These are phyloP conservation scores for Pseudopyricularia cyperi DNA, from an alignment of 2,329 filamentous ascomycete genomes.

Conservation along the genomic window DNA sequence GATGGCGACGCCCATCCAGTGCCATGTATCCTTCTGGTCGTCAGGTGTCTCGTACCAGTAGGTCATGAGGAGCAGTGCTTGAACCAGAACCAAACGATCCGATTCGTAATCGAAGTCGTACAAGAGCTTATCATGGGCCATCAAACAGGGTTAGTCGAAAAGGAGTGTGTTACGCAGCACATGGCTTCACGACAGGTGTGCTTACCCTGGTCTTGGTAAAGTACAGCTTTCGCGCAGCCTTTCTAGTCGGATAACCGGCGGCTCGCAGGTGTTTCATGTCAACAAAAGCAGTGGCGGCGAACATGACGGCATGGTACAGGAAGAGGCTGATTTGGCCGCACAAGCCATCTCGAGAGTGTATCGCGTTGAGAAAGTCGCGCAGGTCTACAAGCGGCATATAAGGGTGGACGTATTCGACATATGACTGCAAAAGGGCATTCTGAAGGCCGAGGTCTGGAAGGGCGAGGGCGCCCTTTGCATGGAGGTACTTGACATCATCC, in stretches of 20 bases:
- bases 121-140: constrained; percentile 42
- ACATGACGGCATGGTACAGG: constrained; percentile 91
- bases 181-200: constrained; percentile 5
- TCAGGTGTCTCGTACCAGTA: constrained; percentile 97
- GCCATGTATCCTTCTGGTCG: constrained; percentile 96
- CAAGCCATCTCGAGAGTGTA: constrained; percentile 55
- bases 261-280: constrained; percentile 64
- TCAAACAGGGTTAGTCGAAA: constrained; percentile 5
- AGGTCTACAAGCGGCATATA: constrained; percentile 83
- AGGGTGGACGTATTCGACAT: constrained; percentile 81
- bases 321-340: constrained; percentile 68
- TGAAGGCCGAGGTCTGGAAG: constrained; percentile 60
- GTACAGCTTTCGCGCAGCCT: constrained; percentile 74
- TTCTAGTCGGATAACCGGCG: constrained; percentile 65
- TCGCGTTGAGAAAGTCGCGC: constrained; percentile 42
- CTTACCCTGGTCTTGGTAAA: constrained; percentile 78
- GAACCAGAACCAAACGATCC: constrained; percentile 78
- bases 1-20: constrained; percentile 95
- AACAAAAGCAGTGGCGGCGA: constrained; percentile 78
- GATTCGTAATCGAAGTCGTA: constrained; percentile 95
- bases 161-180: neutral
- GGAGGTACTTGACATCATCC: constrained; percentile 74
- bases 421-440: constrained; percentile 69
- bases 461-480: constrained; percentile 70
- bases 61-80: constrained; percentile 81